These are phyloP conservation scores for Tulasnella sp. DNA, from an alignment of 768 basidiomycete genomes.

Conservation along the genomic window DNA sequence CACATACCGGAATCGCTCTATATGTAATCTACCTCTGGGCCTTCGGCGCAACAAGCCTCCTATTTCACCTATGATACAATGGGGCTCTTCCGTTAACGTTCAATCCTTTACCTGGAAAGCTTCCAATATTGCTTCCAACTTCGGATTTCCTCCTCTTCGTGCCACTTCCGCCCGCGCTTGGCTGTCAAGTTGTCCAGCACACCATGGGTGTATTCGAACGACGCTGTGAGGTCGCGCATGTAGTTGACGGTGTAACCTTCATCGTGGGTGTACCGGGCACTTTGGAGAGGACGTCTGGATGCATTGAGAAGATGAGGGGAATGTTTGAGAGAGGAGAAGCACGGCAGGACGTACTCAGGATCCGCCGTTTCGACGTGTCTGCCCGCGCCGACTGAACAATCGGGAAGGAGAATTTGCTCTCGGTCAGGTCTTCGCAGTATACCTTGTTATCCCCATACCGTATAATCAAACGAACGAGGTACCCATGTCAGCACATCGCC, in stretches of 20 bases:
- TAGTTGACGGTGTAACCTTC: constrained; percentile 79
- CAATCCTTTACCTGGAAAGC: neutral
- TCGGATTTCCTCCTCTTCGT: constrained; percentile 71
- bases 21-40: too few relatives aligned
- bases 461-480: neutral
- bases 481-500: neutral
- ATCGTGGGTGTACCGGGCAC: constrained; percentile 75
- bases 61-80: neutral
- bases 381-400: constrained; percentile 85
- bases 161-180: constrained; percentile 67
- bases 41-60: neutral
- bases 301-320: neutral
- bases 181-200: constrained; percentile 64
- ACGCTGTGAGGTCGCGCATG: constrained; percentile 68
- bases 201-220: constrained; percentile 79
- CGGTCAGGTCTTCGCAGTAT: constrained; percentile 82
- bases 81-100: neutral
- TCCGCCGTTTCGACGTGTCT: constrained; percentile 68
- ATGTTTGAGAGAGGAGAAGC: neutral
- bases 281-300: constrained; percentile 81
- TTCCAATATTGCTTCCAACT: constrained; percentile 43
- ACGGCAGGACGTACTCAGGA: constrained; percentile 61
- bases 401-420: constrained; percentile 98
- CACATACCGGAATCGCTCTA: too few relatives aligned
- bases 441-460: constrained; percentile 71